phyloP scores from a whole-genome alignment of 2,329 filamentous ascomycete species.

The Lecanoromycetidae sp. region DNA sequence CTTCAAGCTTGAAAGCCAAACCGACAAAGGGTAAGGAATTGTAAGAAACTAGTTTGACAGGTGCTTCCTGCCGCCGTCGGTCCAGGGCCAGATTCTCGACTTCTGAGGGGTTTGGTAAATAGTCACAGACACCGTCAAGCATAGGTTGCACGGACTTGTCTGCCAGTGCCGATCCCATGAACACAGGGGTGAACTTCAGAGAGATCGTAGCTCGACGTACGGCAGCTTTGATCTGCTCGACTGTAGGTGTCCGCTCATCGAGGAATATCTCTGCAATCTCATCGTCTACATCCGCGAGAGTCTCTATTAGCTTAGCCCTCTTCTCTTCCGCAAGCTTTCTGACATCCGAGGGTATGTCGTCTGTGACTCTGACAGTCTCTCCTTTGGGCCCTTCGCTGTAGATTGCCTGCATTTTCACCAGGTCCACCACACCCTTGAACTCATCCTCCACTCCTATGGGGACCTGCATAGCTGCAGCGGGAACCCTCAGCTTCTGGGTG shows the following conservation, averaged over 20 bases:
- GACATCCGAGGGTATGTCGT: constrained; percentile 73
- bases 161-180: constrained; percentile 91
- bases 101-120: constrained; percentile 81
- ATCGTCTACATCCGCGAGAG: constrained; percentile 91
- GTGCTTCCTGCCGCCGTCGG: constrained; percentile 61
- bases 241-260: constrained; percentile 69
- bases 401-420: constrained; percentile 83
- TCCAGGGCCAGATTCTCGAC: constrained; percentile 85
- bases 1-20: constrained; percentile 95
- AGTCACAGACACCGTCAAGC: constrained; percentile 93
- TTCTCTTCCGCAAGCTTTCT: constrained; percentile 68
- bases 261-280: constrained; percentile 93
- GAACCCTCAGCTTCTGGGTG: constrained; percentile 87
- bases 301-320: constrained; percentile 78
- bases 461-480: constrained; percentile 85
- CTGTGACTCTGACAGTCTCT: constrained; percentile 60
- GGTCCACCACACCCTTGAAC: constrained; percentile 83
- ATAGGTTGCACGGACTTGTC: constrained; percentile 94
- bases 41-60: constrained; percentile 82
- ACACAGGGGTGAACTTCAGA: constrained; percentile 82
- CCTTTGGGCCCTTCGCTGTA: constrained; percentile 82
- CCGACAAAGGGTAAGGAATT: constrained; percentile 89
- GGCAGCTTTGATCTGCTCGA: constrained; percentile 77
- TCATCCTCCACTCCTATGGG: constrained; percentile 87
- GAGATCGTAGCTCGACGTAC: constrained; percentile 83